Base-by-base conservation (phyloP, 208 protist genomes). In the Phytomonas francai region DNA sequence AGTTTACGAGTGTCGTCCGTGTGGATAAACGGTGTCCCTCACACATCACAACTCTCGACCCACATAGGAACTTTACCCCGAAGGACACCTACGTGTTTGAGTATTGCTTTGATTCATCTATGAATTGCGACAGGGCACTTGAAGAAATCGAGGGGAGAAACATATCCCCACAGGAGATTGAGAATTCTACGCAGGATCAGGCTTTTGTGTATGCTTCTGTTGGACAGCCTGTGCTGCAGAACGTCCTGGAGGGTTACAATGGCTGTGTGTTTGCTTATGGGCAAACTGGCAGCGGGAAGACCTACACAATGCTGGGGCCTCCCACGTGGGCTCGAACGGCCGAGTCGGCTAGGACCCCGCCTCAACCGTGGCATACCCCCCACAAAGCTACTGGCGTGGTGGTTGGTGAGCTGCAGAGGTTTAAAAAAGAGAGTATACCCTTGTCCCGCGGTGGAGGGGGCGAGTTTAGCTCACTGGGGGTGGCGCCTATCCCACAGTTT, bases 301-400 rank as follows among this genome's bases (percentile, higher is more conserved):
- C 95, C 22, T 96, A 95, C 80, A 97, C 95, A 27, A 98, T 97
- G 83, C 76, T 94, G 28, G 93, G 94, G 81, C 77, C 74, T 25
- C 4, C 39, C 8, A 1, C 39, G 8, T 45, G 39, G 39, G 39
- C 8, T 45, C 4, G 8, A 45, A 11, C 39, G 19, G 39, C 8
- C 12, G 39, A 45, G 39, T 7, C 19, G 11, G 39, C 39, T 11
- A 45, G 39, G 11, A 45, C 39, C 39, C 39, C 39, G 2, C 39
- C 12, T 14, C 12, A 14, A 14, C 39, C 39, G 39, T 45, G 11
- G 9, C 19, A 22, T 45, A 7, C 39, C 39, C 39, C 39, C 9
- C 39, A 45, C 9, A 45, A 45, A 14, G 39, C 12, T 45, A 45
- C 39, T 14, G 19, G 39, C 39, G 39, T 14, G 39, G 4, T 39